These are phyloP conservation scores for Simplicillium sp. DNA, from an alignment of 2,329 filamentous ascomycete species.

Conservation along the genomic window DNA sequence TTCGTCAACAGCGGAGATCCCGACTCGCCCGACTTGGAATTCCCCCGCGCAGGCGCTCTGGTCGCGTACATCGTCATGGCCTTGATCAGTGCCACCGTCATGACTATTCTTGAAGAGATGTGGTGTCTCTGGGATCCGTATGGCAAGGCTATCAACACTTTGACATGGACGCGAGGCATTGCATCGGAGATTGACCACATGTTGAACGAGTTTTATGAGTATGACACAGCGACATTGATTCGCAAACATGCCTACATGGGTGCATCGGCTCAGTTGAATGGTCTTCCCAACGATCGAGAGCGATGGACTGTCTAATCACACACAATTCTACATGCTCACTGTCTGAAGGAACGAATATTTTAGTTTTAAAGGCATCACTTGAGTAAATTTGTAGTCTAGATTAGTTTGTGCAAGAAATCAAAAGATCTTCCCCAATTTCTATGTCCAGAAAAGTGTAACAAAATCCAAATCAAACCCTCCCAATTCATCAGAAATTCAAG, in stretches of 20 bases:
- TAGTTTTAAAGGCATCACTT: too few species aligned
- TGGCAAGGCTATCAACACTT: slow-evolving; percentile 11
- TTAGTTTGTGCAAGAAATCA: too few species aligned
- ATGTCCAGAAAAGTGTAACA: too few species aligned
- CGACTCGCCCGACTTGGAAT: neutral
- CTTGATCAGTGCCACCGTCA: slow-evolving; percentile 5
- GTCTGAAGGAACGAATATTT: too few species aligned
- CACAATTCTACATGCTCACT: too few species aligned
- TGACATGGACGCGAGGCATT: slow-evolving; percentile 16
- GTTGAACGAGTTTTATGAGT: slow-evolving; percentile 16
- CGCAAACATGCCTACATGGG: slow-evolving; percentile 9
- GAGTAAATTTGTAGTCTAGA: too few species aligned
- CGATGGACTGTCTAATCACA: too few species aligned
- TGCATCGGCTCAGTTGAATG: neutral
- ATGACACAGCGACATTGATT: slow-evolving; percentile 5
- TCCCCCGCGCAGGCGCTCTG: slow-evolving; percentile 1
- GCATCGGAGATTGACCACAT: slow-evolving; percentile 17
- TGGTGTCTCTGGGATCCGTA: slow-evolving; percentile 17
- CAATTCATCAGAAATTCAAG: too few species aligned
- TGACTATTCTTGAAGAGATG: slow-evolving; percentile 13
- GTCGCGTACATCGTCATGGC: slow-evolving; percentile 6
- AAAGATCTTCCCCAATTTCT: too few species aligned
- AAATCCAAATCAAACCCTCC: too few species aligned
- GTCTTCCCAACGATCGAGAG: too few species aligned
- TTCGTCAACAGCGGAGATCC: slow-evolving; percentile 5